Evolutionary conservation across 2,329 filamentous ascomycete genomes (phyloP).

Genomic region (Calonectria pseudoreteaudii): DNA sequence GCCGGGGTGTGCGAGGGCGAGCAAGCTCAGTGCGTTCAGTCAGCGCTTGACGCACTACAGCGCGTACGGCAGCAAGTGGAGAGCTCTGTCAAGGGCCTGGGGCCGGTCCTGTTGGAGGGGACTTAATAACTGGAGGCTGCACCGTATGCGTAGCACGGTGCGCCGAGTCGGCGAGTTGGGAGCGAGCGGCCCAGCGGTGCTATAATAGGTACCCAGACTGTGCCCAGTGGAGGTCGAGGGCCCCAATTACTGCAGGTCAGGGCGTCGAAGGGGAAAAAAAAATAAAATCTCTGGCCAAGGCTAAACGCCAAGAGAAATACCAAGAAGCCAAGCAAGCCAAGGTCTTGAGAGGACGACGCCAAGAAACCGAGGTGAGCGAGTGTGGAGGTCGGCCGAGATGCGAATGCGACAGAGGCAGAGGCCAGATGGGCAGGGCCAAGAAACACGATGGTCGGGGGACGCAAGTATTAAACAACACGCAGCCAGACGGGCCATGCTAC

Average conservation of each 20-base stretch:
- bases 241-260: conserved; percentile 11
- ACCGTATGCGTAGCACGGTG: conserved; percentile 36
- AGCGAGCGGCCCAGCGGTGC: conserved; percentile 14
- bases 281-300: conserved; percentile 18
- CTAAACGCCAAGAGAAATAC: conserved; percentile 17
- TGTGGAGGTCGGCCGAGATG: conserved; percentile 17
- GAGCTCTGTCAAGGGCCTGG: conserved; percentile 37
- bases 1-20: conserved; percentile 8
- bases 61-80: conserved; percentile 27
- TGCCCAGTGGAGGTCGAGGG: not conserved
- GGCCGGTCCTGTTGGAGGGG: conserved; percentile 28
- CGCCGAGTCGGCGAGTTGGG: conserved; percentile 18
- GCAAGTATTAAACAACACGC: conserved; percentile 8
- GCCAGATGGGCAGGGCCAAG: not conserved
- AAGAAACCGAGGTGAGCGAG: conserved; percentile 17
- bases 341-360: conserved; percentile 14
- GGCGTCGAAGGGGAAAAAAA: conserved; percentile 11
- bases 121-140: not conserved
- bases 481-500: conserved; percentile 12
- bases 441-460: conserved; percentile 3
- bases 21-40: conserved; percentile 7
- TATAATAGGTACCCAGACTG: conserved; percentile 3
- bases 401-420: not conserved
- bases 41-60: conserved; percentile 14
- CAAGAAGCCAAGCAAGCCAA: conserved; percentile 27